Percentiles rank a stretch among this genome's conserved stretches.
These are phyloP conservation scores for Fusarium miscanthi DNA, from an alignment of 2,329 filamentous ascomycete species.

Conservation along the genomic window DNA sequence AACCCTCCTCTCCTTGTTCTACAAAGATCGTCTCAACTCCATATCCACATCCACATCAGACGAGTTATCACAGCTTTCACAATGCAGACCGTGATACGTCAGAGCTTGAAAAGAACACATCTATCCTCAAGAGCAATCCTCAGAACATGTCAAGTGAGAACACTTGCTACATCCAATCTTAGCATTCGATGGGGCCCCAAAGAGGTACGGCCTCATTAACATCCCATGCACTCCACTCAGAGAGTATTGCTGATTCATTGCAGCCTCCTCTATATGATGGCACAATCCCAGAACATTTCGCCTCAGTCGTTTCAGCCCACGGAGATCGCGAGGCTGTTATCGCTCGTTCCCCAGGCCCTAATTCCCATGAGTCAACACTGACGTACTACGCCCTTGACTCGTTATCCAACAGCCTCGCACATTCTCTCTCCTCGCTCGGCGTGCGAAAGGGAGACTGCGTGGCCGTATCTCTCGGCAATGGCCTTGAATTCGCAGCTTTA, in stretches of 20 bases:
- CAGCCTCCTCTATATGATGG: slow-evolving; percentile 74
- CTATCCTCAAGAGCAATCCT: slow-evolving; percentile 6
- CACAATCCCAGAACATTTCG: slow-evolving; percentile 80
- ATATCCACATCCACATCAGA: background rate
- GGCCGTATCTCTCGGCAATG: slow-evolving; percentile 87
- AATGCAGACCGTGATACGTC: slow-evolving; percentile 35
- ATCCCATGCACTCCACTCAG: too few relatives aligned
- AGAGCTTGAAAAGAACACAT: slow-evolving; percentile 17
- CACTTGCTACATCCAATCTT: slow-evolving; percentile 36
- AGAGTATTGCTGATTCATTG: slow-evolving; percentile 3
- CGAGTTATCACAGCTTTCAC: background rate
- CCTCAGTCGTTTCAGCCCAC: slow-evolving; percentile 69
- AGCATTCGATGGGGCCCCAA: slow-evolving; percentile 47
- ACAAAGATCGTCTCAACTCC: background rate
- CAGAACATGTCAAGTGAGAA: slow-evolving; percentile 23
- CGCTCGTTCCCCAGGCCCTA: slow-evolving; percentile 56
- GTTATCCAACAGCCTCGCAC: slow-evolving; percentile 79
- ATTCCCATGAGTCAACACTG: slow-evolving; percentile 70
- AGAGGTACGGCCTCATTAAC: slow-evolving; percentile 40
- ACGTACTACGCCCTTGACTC: slow-evolving; percentile 82
- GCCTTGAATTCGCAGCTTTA: slow-evolving; percentile 82
- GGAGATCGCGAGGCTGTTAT: slow-evolving; percentile 73
- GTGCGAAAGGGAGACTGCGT: slow-evolving; percentile 87
- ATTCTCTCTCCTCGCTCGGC: slow-evolving; percentile 74
- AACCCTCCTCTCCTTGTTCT: background rate